Base-by-base conservation (phyloP, 140 eudicot genomes). In the Senecio squalidus region DNA sequence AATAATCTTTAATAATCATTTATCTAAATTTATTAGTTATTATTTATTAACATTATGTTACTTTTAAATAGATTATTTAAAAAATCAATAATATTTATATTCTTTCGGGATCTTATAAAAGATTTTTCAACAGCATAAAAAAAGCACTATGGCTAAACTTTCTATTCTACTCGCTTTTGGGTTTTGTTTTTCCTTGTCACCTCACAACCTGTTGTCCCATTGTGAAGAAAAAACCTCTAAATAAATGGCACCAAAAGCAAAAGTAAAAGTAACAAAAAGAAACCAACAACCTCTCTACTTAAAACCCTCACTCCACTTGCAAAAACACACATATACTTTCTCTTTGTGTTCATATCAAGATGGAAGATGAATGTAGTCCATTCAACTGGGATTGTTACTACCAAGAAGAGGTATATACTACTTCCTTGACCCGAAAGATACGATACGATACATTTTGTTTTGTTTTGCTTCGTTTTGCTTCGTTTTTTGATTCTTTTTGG, bases 341-440 rank as follows among this genome's bases (percentile, higher is more conserved):
- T 26, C 68, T 33, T 30, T 38, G 23, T 55, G 53, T 54, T 45
- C 80, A 53, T 51, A 52, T 34, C 61, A 74, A 62, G 26, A 87
- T 83, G 94, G 94, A 80, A 61, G 90, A 81, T 51, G 91, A 84
- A 78, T 84, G 86, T 69, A 73, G 88, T 50, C 80, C 96, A 69
- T 78, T 84, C 17, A 72, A 64, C 46, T 84, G 87, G 90, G 76
- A 75, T 71, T 84, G 69, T 77, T 84, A 76, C 88, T 78, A 70
- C 58, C 82, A 78, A 68, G 87, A 84, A 61, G 94, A 88, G 90
- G 96, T 84, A 62, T 48, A 21, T 23, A 10, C 29, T 41, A 57
- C 49, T 41, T 50, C n/a, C 29, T n/a, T 15, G 23, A 43, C 30
- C 41, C 16, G 22, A 24, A 52, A 52, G 56, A n/a, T n/a, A n/a